Evolutionary conservation across 2,329 filamentous ascomycete species (phyloP).

Genomic region (Penicillium sp.): DNA sequence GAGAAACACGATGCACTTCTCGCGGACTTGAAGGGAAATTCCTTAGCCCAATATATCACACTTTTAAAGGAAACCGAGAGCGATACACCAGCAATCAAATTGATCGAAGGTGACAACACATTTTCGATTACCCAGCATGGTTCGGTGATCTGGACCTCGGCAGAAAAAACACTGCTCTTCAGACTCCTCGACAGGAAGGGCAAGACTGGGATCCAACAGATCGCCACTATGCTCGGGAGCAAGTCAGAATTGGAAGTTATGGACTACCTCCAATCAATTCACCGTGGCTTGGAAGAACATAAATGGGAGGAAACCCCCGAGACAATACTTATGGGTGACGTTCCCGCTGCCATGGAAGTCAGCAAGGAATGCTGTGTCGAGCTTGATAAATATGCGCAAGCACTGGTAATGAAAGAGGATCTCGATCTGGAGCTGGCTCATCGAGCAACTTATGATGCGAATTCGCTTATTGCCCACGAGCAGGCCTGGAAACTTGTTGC

Average conservation of each 20-base stretch:
- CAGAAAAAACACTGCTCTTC: constrained; percentile 73
- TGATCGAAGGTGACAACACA: constrained; percentile 13
- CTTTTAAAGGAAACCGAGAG: constrained; percentile 59
- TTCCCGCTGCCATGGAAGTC: constrained; percentile 73
- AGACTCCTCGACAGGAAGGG: constrained; percentile 64
- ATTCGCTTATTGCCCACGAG: constrained; percentile 62
- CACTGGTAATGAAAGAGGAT: constrained; percentile 64
- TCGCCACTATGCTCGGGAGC: constrained; percentile 63
- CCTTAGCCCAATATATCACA: constrained; percentile 51
- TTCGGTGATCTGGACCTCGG: constrained; percentile 64
- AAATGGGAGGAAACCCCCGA: constrained; percentile 36
- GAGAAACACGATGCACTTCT: constrained; percentile 3
- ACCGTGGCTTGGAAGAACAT: constrained; percentile 48
- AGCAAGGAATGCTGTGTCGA: constrained; percentile 62
- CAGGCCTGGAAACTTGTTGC: constrained; percentile 32
- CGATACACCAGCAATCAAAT: constrained; percentile 12
- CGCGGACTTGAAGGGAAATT: constrained; percentile 37
- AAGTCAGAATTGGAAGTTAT: constrained; percentile 75
- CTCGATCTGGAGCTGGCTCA: constrained; percentile 61
- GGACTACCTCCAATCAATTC: constrained; percentile 66
- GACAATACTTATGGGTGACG: constrained; percentile 52
- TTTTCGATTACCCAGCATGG: constrained; percentile 62
- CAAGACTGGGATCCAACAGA: constrained; percentile 58
- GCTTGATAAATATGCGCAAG: constrained; percentile 68
- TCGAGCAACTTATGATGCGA: constrained; percentile 58